Conservation (phyloP, 2,329 filamentous ascomycete genomes). For the Arachnomyces sp. region DNA sequence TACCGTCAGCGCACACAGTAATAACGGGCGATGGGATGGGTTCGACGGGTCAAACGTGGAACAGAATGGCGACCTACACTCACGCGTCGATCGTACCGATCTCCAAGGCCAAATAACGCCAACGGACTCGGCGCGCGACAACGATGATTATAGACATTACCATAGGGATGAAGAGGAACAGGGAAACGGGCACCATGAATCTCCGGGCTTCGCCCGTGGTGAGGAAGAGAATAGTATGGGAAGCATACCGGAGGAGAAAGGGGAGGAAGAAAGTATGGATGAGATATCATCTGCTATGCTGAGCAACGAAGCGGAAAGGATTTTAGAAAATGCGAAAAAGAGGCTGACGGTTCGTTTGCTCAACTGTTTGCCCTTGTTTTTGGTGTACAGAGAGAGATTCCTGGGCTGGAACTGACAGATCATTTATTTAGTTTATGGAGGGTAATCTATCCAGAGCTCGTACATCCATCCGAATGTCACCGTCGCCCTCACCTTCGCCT, state of each 20-base stretch:
- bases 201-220: constrained; percentile 12
- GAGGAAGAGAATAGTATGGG: constrained; percentile 26
- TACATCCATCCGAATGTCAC: constrained; percentile 53
- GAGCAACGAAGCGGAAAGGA: constrained; percentile 78
- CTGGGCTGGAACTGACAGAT: no score
- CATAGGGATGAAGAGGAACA: no score
- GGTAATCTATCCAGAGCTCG: constrained; percentile 77
- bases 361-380: background rate
- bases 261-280: constrained; percentile 54
- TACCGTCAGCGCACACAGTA: constrained; percentile 23
- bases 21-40: constrained; percentile 8
- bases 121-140: no score
- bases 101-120: no score
- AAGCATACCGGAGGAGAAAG: constrained; percentile 31
- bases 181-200: background rate
- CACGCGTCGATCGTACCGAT: no score
- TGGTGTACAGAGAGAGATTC: background rate
- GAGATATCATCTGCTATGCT: constrained; percentile 65
- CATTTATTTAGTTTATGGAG: constrained; percentile 69
- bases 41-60: background rate
- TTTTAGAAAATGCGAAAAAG: constrained; percentile 86
- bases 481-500: constrained; percentile 43
- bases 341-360: constrained; percentile 64
- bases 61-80: constrained; percentile 2
- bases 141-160: no score